Evolutionary conservation across 805 yeast species (phyloP).

Genomic region (Candida namnaoensis): DNA sequence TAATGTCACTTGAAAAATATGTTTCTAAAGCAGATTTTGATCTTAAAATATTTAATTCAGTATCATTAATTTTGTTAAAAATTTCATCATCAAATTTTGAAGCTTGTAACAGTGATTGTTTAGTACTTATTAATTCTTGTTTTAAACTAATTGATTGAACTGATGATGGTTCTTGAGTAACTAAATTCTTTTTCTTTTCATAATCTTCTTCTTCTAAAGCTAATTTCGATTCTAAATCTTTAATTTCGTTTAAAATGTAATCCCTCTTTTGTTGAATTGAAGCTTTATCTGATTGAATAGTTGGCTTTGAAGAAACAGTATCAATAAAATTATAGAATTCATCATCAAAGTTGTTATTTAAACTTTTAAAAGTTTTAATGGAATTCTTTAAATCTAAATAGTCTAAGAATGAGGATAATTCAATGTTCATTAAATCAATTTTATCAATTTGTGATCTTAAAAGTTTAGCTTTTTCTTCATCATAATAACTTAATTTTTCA

Average conservation of each 20-base stretch:
- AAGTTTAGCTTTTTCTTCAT: slow-evolving; percentile 80
- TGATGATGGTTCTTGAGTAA: slow-evolving; percentile 25
- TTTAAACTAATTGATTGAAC: slow-evolving; percentile 33
- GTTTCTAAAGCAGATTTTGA: slow-evolving; percentile 27
- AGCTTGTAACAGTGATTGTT: slow-evolving; percentile 54
- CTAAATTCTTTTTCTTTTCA: slow-evolving; percentile 21
- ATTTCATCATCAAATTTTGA: slow-evolving; percentile 49
- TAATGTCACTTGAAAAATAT: slow-evolving; percentile 3
- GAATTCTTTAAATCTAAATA: slow-evolving; percentile 69
- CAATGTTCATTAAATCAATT: slow-evolving; percentile 72
- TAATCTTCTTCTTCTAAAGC: slow-evolving; percentile 27
- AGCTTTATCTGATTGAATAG: slow-evolving; percentile 19
- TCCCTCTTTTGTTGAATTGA: slow-evolving; percentile 22
- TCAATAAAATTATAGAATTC: background rate
- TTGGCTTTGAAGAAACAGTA: slow-evolving; percentile 8
- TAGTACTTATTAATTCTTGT: slow-evolving; percentile 48
- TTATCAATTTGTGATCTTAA: slow-evolving; percentile 68
- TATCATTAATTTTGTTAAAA: slow-evolving; percentile 10
- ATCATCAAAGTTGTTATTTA: background rate
- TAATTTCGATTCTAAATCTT: slow-evolving; percentile 24
- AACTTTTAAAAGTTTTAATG: slow-evolving; percentile 39
- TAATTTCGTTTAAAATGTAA: slow-evolving; percentile 26
- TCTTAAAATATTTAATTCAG: slow-evolving; percentile 36
- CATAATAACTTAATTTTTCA: slow-evolving; percentile 78
- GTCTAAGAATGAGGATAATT: slow-evolving; percentile 71